Conservation (phyloP, 306 rosid species). For the Prunus campanulata region DNA sequence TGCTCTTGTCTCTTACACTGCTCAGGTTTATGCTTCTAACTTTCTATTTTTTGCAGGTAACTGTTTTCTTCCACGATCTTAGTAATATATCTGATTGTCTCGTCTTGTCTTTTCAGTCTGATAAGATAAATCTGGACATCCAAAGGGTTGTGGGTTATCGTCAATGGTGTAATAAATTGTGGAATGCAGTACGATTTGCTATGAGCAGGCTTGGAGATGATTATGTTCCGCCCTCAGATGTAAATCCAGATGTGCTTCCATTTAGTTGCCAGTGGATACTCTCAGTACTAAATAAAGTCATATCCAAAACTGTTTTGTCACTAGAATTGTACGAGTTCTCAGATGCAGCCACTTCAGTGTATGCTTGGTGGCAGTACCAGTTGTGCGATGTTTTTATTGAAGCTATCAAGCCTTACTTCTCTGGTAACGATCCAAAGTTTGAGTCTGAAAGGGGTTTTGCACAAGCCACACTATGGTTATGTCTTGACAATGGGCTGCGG, state of each 20-base stretch:
- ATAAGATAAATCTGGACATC: constrained; percentile 90
- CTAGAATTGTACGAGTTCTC: constrained; percentile 70
- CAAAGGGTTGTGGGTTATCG: constrained; percentile 96
- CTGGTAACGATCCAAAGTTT: constrained; percentile 53
- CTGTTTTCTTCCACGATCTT: constrained; percentile 1
- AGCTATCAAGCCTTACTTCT: constrained; percentile 83
- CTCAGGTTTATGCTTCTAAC: constrained; percentile 60
- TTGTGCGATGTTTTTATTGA: constrained; percentile 96
- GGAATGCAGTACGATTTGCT: constrained; percentile 94
- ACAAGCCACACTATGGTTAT: constrained; percentile 83
- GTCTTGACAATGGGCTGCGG: constrained; percentile 89
- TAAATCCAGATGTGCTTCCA: constrained; percentile 61
- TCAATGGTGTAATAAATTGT: constrained; percentile 92
- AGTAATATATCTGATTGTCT: not conserved
- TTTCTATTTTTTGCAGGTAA: constrained; percentile 2
- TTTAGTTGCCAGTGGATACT: constrained; percentile 95
- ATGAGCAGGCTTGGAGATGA: constrained; percentile 92
- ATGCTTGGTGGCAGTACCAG: constrained; percentile 95
- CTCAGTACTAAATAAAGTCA: constrained; percentile 73
- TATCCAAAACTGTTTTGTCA: constrained; percentile 49
- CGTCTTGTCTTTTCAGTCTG: constrained; percentile 59
- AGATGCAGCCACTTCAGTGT: constrained; percentile 77
- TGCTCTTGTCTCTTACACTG: constrained; percentile 88
- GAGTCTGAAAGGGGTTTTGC: constrained; percentile 62
- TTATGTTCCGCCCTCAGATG: constrained; percentile 55